phyloP scores from a whole-genome alignment of 106 monocot genomes.

The Dendrobium huoshanense region DNA sequence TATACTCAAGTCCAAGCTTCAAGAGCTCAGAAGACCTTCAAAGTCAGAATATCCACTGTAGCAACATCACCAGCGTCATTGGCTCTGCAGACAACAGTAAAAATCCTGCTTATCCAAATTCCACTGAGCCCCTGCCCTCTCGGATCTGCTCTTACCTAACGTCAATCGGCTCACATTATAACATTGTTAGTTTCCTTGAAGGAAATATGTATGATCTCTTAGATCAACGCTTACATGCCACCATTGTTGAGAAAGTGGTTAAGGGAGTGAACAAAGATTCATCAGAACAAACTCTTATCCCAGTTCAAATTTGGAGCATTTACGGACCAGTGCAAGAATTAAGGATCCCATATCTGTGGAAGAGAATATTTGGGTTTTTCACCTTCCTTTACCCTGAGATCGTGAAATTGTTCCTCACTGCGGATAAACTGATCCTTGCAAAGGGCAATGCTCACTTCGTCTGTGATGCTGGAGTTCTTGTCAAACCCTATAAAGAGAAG shows the following conservation, averaged over 20 bases:
- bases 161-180: not conserved
- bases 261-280: too few relatives aligned
- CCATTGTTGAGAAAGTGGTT: too few relatives aligned
- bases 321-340: conserved; percentile 51
- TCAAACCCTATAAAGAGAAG: too few relatives aligned
- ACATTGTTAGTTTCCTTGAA: too few relatives aligned
- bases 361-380: conserved; percentile 75
- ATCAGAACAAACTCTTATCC: not conserved
- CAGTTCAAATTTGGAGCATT: not conserved
- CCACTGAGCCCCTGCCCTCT: not conserved
- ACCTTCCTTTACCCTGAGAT: conserved; percentile 53
- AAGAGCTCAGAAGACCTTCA: not conserved
- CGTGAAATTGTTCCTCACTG: conserved; percentile 8
- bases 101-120: not conserved
- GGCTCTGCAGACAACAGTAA: too few relatives aligned
- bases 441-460: too few relatives aligned
- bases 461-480: too few relatives aligned
- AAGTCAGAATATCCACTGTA: too few relatives aligned
- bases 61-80: too few relatives aligned
- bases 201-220: not conserved
- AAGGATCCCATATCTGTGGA: conserved; percentile 70
- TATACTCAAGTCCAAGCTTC: not conserved
- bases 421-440: conserved; percentile 17
- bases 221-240: not conserved
- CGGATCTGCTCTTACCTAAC: not conserved